phyloP scores from a whole-genome alignment of 352 stramenopile genomes.

The Pythium rishiriense region DNA sequence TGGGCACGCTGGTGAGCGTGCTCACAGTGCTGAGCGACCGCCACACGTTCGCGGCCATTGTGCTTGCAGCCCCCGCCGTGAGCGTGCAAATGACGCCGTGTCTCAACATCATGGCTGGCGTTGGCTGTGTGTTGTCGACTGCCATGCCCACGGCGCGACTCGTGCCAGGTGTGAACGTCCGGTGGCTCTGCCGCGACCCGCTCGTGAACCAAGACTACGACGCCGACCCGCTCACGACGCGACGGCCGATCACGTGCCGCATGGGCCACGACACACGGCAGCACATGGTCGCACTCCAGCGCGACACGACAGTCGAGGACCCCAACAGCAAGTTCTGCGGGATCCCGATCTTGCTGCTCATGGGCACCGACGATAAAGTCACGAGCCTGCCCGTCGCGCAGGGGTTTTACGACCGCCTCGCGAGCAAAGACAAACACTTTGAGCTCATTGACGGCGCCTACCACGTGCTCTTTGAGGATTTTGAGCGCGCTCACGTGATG shows the following conservation, averaged over 20 bases:
- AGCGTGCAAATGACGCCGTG: slow-evolving; percentile 19
- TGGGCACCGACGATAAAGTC: slow-evolving; percentile 24
- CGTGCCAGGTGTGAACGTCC: slow-evolving; percentile 21
- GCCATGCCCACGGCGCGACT: slow-evolving; percentile 13
- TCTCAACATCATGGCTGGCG: slow-evolving; percentile 11
- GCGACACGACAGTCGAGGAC: slow-evolving; percentile 22
- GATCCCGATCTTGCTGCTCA: slow-evolving; percentile 20
- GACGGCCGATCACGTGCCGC: slow-evolving; percentile 14
- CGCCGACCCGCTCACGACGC: slow-evolving; percentile 24
- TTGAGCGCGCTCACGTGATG: slow-evolving; percentile 55
- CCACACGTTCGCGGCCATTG: slow-evolving; percentile 21
- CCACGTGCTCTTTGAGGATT: slow-evolving; percentile 67
- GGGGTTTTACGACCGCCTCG: slow-evolving; percentile 43
- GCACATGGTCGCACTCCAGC: slow-evolving; percentile 18
- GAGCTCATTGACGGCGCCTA: slow-evolving; percentile 53
- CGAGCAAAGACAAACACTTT: slow-evolving; percentile 57
- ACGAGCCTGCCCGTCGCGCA: slow-evolving; percentile 36
- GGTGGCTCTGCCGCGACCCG: slow-evolving; percentile 24
- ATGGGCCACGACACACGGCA: slow-evolving; percentile 20
- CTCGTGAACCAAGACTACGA: slow-evolving; percentile 11
- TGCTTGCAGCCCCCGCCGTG: slow-evolving; percentile 19
- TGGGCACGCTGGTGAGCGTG: slow-evolving; percentile 22
- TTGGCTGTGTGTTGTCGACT: not conserved
- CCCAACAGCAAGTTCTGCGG: slow-evolving; percentile 14
- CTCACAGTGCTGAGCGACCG: slow-evolving; percentile 24